Percentiles rank a stretch among this genome's conserved stretches.
Evolutionary conservation across 345 rosid species (phyloP).

Genomic region (Syzygium jambos): DNA sequence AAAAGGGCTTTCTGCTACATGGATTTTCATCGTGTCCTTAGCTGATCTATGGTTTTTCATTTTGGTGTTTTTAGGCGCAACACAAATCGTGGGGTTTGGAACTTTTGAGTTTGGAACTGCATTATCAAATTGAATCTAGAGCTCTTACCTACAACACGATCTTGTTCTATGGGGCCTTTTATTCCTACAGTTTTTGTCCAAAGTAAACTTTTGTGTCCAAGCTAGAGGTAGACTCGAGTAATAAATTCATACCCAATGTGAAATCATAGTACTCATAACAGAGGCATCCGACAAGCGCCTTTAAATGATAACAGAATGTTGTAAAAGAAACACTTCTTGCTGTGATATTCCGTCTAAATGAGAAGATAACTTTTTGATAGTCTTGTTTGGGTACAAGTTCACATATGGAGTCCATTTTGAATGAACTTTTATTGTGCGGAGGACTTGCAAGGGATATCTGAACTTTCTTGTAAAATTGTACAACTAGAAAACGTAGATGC

Average conservation of each 20-base stretch:
- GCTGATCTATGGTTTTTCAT: too few species aligned
- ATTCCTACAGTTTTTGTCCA: neutral
- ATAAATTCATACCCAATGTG: neutral
- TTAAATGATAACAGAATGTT: too few species aligned
- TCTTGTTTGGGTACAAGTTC: too few species aligned
- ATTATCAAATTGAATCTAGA: too few species aligned
- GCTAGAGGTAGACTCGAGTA: neutral
- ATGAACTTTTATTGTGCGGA: neutral
- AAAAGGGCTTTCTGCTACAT: neutral
- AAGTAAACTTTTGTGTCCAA: neutral
- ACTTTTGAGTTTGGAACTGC: neutral
- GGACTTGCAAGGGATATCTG: neutral
- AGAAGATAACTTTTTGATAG: too few species aligned
- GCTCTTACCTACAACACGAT: too few species aligned
- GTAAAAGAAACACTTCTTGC: too few species aligned
- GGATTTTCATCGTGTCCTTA: neutral
- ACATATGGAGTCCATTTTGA: neutral
- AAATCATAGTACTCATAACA: neutral
- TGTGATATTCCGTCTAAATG: too few species aligned
- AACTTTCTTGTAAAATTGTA: neutral
- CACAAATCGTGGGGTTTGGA: neutral
- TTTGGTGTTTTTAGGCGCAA: neutral
- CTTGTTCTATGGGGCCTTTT: neutral
- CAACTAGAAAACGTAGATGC: neutral
- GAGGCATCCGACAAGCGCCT: neutral